Base-by-base conservation (phyloP, 768 basidiomycete species). In the Tylopilus felleus region DNA sequence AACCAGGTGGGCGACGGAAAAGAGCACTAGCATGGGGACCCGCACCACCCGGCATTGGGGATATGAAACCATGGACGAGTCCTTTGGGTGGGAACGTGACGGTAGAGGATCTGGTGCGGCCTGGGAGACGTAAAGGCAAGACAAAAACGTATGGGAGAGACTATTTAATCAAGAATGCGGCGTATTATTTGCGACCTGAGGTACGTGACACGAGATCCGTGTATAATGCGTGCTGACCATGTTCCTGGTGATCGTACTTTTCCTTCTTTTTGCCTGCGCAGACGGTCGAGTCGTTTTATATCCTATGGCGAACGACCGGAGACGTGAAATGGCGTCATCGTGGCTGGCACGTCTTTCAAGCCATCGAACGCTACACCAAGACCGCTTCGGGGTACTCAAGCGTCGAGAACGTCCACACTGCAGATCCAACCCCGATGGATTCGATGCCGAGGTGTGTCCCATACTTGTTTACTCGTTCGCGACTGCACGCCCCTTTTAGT, bases 261-360 rank as follows among this genome's bases (percentile, higher is more conserved):
- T 16, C 16, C 16, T 33, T 2, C 10, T 17, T 21, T 44, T 25
- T 19, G 14, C 10, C 23, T 13, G 22, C 14, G 12, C 59, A 91
- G 88, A 85, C 90, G 12, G 60, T 91, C 16, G 89, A 91, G 63
- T 85, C 84, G 9, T 59, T 91, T 42, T 90, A 84, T 62, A 63
- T 90, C 19, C 67, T 91, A 52, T 91, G 85, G 83, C 80, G 79
- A 36, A 77, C 79, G 10, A 91, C 89, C 4, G 81, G 84, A 0
- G 79, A 91, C 60, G 62, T 65, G 19, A 78, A 76, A 55, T 91
- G 90, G 89, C 78, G 89, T 57, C 76, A 82, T 42, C 78, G 81
- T 21, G 88, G 84, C 1, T 89, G 87, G 86, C 63, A 68, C 22
- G 79, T 91, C 42, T 91, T 87, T 61, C 70, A 84, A 59, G 80